Conservation (phyloP, 305 asterid species). For the Fraxinus albicans region DNA sequence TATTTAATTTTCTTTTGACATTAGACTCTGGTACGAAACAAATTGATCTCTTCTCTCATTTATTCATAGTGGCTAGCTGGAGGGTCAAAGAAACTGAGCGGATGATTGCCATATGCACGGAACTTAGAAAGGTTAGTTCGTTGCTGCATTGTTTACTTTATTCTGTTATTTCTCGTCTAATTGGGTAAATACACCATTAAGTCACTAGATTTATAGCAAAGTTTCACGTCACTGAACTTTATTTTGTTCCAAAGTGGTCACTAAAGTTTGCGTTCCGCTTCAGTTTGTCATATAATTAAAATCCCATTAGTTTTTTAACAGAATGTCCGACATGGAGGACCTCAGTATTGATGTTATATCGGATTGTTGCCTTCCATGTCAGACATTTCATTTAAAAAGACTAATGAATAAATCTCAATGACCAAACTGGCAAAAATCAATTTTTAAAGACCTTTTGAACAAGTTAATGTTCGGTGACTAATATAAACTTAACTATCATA, state of each 20-base stretch:
- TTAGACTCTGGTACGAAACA: background rate
- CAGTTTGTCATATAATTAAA: background rate
- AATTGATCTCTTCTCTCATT: conserved; percentile 1
- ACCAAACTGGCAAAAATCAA: background rate
- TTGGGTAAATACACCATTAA: background rate
- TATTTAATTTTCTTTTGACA: background rate
- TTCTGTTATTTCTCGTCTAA: background rate
- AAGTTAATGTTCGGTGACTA: background rate
- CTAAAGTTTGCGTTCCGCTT: background rate
- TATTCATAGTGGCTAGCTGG: conserved; percentile 93
- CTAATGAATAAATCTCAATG: background rate
- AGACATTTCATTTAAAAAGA: background rate
- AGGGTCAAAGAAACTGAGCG: conserved; percentile 98
- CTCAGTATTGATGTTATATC: background rate
- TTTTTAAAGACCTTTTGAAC: background rate
- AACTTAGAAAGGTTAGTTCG: conserved; percentile 77
- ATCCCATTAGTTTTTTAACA: background rate
- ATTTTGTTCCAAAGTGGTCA: background rate
- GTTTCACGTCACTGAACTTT: background rate
- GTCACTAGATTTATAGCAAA: background rate
- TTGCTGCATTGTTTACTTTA: conserved; percentile 9
- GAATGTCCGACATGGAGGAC: background rate
- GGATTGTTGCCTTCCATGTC: background rate
- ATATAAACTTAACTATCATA: background rate
- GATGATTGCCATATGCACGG: conserved; percentile 98